Conservation (phyloP, 805 yeast species). For the Teunomyces aglyptinius region DNA sequence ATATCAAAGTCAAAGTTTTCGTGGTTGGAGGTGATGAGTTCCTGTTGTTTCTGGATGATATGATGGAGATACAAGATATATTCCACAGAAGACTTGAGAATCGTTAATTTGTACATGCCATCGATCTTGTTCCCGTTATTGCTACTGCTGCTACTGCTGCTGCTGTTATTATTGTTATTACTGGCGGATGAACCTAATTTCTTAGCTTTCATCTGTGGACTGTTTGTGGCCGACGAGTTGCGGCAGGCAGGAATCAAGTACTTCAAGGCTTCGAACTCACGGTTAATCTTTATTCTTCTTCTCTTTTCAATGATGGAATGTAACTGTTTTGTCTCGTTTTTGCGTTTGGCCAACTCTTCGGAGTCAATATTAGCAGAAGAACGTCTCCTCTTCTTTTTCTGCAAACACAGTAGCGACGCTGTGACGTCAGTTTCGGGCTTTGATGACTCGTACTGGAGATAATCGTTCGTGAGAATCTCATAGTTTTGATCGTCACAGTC, state of each 20-base stretch:
- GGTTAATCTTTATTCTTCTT: slow-evolving; percentile 72
- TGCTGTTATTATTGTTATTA: neutral
- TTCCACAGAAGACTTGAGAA: slow-evolving; percentile 79
- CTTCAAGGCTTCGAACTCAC: slow-evolving; percentile 80
- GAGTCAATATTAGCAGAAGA: slow-evolving; percentile 37
- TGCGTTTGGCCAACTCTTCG: slow-evolving; percentile 41
- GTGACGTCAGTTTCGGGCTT: slow-evolving; percentile 4
- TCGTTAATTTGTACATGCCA: slow-evolving; percentile 78
- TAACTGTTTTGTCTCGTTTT: slow-evolving; percentile 42
- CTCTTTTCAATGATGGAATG: slow-evolving; percentile 81
- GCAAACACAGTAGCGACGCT: neutral
- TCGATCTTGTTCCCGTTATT: slow-evolving; percentile 43
- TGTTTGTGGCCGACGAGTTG: slow-evolving; percentile 16
- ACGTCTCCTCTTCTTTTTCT: slow-evolving; percentile 37
- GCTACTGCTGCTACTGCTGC: neutral
- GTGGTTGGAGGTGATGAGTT: slow-evolving; percentile 30
- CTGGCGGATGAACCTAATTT: neutral
- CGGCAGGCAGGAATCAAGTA: slow-evolving; percentile 78
- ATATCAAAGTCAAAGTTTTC: slow-evolving; percentile 33
- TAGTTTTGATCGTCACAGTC: slow-evolving; percentile 42
- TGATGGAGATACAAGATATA: slow-evolving; percentile 70
- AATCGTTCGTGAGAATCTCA: slow-evolving; percentile 42
- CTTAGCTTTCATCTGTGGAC: slow-evolving; percentile 20
- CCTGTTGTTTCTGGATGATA: slow-evolving; percentile 50
- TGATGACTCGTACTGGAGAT: slow-evolving; percentile 11